Evolutionary conservation across 495 filamentous ascomycete genomes (phyloP), one percentile per base, ranked within the genome.

Genomic region (Platismatia glauca): DNA sequence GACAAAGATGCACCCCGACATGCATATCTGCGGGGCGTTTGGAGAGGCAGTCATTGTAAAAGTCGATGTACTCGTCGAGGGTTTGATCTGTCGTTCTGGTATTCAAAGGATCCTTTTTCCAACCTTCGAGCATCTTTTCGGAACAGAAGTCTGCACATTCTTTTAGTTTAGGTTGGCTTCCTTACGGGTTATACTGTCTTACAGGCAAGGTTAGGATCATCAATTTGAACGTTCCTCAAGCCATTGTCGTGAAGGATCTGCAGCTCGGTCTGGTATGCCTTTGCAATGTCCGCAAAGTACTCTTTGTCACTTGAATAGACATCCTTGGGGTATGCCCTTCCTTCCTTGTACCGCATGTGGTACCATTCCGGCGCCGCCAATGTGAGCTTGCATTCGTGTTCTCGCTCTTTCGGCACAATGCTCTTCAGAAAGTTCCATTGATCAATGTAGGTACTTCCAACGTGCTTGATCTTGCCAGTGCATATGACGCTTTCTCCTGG

Each of bases 161-260:
- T 46, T 16, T 20, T 24, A 29, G 15, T 62, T 72, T 24, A 66
- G 34, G 9, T 43, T 53, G 13, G 31, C 22, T 15, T 13, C 16
- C 38, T 16, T 8, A 52, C 48, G 48, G 34, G 18, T 53, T 44
- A 33, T 15, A 31, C 59, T 33, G 27, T 71, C 84, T 76, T 77
- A 88, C 86, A 90, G 24, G 86, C 87, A 68, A 90, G 79, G 63
- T 88, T 86, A 15, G 86, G 88, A 71, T 90, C 88, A 66, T 90
- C 87, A 58, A 86, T 86, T 70, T 89, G 87, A 20, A 89, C 79
- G 66, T 90, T 90, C 8, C 87, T 77, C 64, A 84, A 77, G 1
- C 87, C 87, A 43, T 82, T 83, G 43, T 85, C 78, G 68, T 90
- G 90, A 18, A 91, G 76, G 64, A 83, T 81, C 69, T 79, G 77